Conservation (phyloP, 345 rosid species). For the Brassica juncea region DNA sequence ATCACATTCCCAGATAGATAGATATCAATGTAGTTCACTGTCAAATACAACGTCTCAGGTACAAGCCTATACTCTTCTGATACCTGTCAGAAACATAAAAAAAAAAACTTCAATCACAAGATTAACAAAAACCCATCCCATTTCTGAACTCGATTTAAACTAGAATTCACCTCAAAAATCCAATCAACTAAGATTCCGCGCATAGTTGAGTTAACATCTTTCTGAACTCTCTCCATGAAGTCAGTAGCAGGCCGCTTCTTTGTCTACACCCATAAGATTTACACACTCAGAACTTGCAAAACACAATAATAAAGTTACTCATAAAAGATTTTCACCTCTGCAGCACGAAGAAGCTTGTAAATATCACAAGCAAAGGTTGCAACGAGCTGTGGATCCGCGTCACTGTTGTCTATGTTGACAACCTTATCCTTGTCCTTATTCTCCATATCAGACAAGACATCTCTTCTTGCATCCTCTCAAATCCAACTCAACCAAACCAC, state of each 20-base stretch:
- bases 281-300: constrained; percentile 14
- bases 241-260: constrained; percentile 80
- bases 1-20: too few relatives aligned
- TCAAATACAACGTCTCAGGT: too few relatives aligned
- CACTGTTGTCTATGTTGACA: constrained; percentile 56
- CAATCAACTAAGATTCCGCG: constrained; percentile 85
- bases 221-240: constrained; percentile 79
- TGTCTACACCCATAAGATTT: constrained; percentile 33
- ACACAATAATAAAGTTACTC: background rate
- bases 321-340: constrained; percentile 50
- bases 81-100: background rate
- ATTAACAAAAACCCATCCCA: background rate
- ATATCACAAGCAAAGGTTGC: constrained; percentile 61
- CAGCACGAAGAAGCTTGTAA: constrained; percentile 63
- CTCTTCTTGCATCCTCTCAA: constrained; percentile 42
- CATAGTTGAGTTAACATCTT: constrained; percentile 80
- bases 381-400: constrained; percentile 81
- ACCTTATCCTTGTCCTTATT: constrained; percentile 32
- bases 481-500: too few relatives aligned
- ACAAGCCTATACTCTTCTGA: too few relatives aligned
- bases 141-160: background rate
- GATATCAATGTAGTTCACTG: too few relatives aligned
- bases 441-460: constrained; percentile 51
- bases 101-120: background rate
- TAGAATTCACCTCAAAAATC: constrained; percentile 79